Base-by-base conservation (phyloP, 306 rosid species). In the Cicer bijugum region DNA sequence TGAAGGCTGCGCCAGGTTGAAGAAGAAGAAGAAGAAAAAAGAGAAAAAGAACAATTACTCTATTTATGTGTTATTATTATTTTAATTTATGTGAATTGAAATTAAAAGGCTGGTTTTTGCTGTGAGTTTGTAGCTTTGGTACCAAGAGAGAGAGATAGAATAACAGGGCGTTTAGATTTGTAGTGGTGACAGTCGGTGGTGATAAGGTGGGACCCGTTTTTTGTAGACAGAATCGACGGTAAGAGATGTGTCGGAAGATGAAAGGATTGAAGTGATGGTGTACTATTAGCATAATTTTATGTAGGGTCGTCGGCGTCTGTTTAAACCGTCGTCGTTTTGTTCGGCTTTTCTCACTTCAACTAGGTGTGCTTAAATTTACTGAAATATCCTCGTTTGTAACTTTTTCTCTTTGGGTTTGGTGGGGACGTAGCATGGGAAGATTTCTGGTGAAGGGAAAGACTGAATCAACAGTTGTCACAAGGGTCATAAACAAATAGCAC, bases 261-360 rank as follows among this genome's bases (percentile, higher is more conserved):
- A 76, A 74, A 46, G 5, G 16, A 37, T 48, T 72, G 75, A 9
- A 63, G 56, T 2, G 42, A 66, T 33, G 60, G 37, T 53, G 33
- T 28, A 28, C 33, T 28, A 48, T 20, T 12, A 63, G 19, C 39
- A 71, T 42, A 9, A 61, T 68, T 12, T 44, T 1, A 64, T 0
- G 80, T 75, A 80, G 85, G 79, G 59, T 74, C 82, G 79, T 60
- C 66, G 64, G 83, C 81, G 68, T 35, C 5, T 47, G 65, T 9
- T 14, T 12, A 6, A 68, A 72, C 50, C 86, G 85, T 42, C 89
- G 86, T 81, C 88, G 88, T 65, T 72, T 79, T 57, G 45, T 4
- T n/a, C 3, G 1, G 43, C 2, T 61, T 14, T 48, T 10, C 39
- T 44, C 4, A 17, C 42, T 50, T 28, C 0, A 11, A 37, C n/a